These are phyloP conservation scores for Fremontodendron californicum DNA, from an alignment of 345 rosid genomes.

Conservation along the genomic window DNA sequence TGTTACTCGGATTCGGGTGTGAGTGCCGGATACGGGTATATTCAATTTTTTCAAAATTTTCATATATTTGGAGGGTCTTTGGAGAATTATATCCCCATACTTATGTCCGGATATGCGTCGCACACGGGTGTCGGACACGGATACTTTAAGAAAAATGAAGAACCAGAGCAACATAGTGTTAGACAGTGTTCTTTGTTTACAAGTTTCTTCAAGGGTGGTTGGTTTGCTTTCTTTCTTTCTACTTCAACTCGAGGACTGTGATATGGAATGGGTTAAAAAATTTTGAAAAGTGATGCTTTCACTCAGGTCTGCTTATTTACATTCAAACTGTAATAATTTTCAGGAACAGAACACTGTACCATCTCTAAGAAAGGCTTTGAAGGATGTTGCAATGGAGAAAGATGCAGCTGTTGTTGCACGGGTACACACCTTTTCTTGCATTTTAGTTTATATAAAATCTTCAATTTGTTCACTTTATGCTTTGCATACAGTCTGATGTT, in stretches of 20 bases:
- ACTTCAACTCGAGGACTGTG: neutral
- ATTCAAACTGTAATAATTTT: constrained; percentile 1
- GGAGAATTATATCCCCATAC: too few species aligned
- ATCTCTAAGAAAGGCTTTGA: constrained; percentile 87
- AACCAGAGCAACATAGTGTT: too few species aligned
- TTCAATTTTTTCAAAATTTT: too few species aligned
- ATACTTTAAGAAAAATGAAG: too few species aligned
- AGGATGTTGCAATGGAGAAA: constrained; percentile 97
- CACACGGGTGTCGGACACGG: too few species aligned
- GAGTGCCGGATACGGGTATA: too few species aligned
- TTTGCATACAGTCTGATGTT: constrained; percentile 20
- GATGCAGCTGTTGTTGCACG: constrained; percentile 97
- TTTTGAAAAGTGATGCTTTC: neutral
- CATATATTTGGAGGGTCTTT: too few species aligned
- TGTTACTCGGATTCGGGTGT: too few species aligned
- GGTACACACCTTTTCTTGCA: constrained; percentile 32
- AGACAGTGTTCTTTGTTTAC: neutral
- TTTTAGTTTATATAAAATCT: constrained; percentile 16
- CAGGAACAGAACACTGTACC: constrained; percentile 89
- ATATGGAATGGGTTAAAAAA: neutral
- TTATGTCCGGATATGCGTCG: too few species aligned
- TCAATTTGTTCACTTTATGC: constrained; percentile 10
- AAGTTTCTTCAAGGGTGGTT: neutral
- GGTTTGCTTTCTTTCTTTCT: neutral
- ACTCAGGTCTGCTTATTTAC: neutral